Conservation (phyloP, 371 early-diverging fungal species). For the Syncephalastrum monosporum region DNA sequence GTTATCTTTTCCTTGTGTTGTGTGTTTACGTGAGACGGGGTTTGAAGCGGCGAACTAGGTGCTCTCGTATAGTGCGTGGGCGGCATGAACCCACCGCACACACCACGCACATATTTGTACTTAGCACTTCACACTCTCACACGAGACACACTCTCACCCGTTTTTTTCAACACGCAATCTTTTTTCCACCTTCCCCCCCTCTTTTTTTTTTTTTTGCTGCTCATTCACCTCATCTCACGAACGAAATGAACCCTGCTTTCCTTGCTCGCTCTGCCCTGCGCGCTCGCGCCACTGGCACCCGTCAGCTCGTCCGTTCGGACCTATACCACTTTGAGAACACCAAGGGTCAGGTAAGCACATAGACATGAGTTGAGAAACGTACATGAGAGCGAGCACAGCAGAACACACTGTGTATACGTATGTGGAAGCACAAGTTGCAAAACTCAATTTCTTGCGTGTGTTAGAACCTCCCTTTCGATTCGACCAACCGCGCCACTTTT, state of each 20-base stretch:
- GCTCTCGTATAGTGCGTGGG: too few species aligned
- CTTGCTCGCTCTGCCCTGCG: slow-evolving; percentile 51
- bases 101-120: not conserved
- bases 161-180: not conserved
- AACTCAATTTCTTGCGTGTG: not conserved
- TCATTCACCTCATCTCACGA: not conserved
- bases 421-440: not conserved
- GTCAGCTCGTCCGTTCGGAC: slow-evolving; percentile 48
- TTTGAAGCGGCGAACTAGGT: too few species aligned
- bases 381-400: too few species aligned
- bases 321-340: slow-evolving; percentile 51
- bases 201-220: not conserved
- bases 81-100: too few species aligned
- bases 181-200: not conserved
- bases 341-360: slow-evolving; percentile 35
- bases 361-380: not conserved
- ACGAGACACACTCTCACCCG: slow-evolving; percentile 3
- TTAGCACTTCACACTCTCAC: slow-evolving; percentile 2
- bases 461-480: slow-evolving; percentile 64
- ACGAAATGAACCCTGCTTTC: slow-evolving; percentile 40
- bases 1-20: too few species aligned
- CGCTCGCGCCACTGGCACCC: slow-evolving; percentile 29
- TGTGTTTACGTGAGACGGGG: too few species aligned
- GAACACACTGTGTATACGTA: too few species aligned
- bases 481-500: slow-evolving; percentile 61